Conservation (phyloP, 2,329 filamentous ascomycete genomes). For the Diaporthe helianthi region DNA sequence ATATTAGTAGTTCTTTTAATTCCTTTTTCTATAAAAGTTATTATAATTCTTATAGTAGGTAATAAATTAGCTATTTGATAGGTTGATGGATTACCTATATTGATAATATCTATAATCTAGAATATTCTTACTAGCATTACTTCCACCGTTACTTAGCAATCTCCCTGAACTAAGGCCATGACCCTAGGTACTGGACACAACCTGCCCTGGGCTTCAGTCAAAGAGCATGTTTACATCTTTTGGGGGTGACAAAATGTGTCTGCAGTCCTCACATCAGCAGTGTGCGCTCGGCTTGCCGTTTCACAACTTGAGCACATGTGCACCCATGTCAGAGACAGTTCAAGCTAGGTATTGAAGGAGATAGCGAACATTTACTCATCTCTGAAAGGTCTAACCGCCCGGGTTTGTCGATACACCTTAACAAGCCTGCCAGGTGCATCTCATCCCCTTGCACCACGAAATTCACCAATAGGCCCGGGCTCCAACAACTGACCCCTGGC, state of each 20-base stretch:
- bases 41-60: too few species aligned
- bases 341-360: background rate
- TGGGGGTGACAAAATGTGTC: background rate
- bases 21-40: too few species aligned
- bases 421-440: background rate
- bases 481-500: constrained; percentile 12
- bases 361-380: background rate
- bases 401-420: constrained; percentile 4
- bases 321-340: too few species aligned
- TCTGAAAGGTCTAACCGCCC: background rate
- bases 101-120: too few species aligned
- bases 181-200: background rate
- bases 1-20: too few species aligned
- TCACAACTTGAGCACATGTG: too few species aligned
- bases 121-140: too few species aligned
- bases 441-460: constrained; percentile 21
- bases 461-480: constrained; percentile 21
- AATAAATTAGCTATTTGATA: too few species aligned
- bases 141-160: background rate
- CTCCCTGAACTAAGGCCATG: background rate
- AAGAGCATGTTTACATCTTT: background rate
- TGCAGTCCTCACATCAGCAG: background rate
- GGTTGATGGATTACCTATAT: too few species aligned
- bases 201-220: background rate
- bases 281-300: background rate